These are phyloP conservation scores for Backusella circina DNA, from an alignment of 192 early-diverging fungal genomes.

Conservation along the genomic window DNA sequence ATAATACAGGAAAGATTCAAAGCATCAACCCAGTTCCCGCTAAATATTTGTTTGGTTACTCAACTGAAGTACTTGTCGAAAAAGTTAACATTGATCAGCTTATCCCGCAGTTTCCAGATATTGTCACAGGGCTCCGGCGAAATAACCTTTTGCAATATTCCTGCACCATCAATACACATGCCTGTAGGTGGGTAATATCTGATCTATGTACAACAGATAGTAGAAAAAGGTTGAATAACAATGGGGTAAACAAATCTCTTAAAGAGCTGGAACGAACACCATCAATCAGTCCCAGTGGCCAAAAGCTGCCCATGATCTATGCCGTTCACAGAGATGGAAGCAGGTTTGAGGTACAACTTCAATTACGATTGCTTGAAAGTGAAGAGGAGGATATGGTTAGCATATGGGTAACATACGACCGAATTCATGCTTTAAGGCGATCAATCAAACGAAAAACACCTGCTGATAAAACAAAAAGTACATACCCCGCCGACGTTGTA, in stretches of 20 bases:
- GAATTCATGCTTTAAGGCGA: conserved; percentile 33
- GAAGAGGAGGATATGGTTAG: conserved; percentile 48
- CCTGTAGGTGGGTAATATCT: conserved; percentile 14
- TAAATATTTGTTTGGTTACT: conserved; percentile 62
- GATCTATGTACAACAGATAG: not conserved
- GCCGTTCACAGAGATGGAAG: conserved; percentile 62
- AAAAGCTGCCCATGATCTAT: conserved; percentile 39
- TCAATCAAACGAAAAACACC: not conserved
- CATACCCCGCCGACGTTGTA: not conserved
- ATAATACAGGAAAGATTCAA: conserved; percentile 49
- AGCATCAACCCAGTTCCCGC: conserved; percentile 54
- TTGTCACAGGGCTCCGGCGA: conserved; percentile 34
- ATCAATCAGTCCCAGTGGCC: not conserved
- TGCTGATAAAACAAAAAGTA: not conserved
- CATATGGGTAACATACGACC: conserved; percentile 63
- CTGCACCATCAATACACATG: conserved; percentile 9
- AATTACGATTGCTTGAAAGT: conserved; percentile 52
- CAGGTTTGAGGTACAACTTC: conserved; percentile 54
- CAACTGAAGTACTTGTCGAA: conserved; percentile 42
- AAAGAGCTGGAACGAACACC: not conserved
- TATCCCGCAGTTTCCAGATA: conserved; percentile 53
- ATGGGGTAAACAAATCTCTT: not conserved
- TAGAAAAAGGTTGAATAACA: not conserved
- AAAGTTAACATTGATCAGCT: conserved; percentile 49
- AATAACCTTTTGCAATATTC: not conserved